Percentiles rank a stretch among this genome's conserved stretches.
Evolutionary conservation across 495 filamentous ascomycete species (phyloP).

Genomic region (Aspergillus kassunensis): DNA sequence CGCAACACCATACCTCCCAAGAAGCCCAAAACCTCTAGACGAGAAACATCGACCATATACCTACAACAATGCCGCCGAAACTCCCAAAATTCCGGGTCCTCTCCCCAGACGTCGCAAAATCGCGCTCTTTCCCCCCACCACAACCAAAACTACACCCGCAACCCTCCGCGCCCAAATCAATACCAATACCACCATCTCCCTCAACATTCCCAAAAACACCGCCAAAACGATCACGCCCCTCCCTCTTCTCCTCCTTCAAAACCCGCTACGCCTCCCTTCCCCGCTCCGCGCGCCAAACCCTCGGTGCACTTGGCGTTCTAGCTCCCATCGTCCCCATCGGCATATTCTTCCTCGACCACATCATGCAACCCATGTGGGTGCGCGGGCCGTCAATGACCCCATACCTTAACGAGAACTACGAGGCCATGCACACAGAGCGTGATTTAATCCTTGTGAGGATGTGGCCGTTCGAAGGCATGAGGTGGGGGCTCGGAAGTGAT

Average conservation of each 20-base stretch:
- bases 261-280: constrained; percentile 33
- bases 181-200: background rate
- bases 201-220: background rate
- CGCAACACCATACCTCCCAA: background rate
- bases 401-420: constrained; percentile 62
- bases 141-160: background rate
- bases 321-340: constrained; percentile 60
- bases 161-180: no score
- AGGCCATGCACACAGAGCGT: constrained; percentile 48
- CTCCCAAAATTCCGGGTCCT: constrained; percentile 18
- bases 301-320: constrained; percentile 45
- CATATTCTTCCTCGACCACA: constrained; percentile 60
- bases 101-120: constrained; percentile 20
- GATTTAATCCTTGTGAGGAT: constrained; percentile 49
- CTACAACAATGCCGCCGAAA: background rate
- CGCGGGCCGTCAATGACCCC: constrained; percentile 74
- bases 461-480: constrained; percentile 33
- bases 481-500: constrained; percentile 23
- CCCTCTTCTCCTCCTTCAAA: constrained; percentile 30
- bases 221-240: constrained; percentile 3
- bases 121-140: constrained; percentile 5
- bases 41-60: background rate
- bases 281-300: constrained; percentile 21
- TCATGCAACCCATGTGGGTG: constrained; percentile 60
- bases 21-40: background rate